A percentile compares a stretch with the other conserved stretches of the same genome.
Evolutionary conservation across 2,329 filamentous ascomycete genomes (phyloP).

Genomic region (Meredithiella fracta): DNA sequence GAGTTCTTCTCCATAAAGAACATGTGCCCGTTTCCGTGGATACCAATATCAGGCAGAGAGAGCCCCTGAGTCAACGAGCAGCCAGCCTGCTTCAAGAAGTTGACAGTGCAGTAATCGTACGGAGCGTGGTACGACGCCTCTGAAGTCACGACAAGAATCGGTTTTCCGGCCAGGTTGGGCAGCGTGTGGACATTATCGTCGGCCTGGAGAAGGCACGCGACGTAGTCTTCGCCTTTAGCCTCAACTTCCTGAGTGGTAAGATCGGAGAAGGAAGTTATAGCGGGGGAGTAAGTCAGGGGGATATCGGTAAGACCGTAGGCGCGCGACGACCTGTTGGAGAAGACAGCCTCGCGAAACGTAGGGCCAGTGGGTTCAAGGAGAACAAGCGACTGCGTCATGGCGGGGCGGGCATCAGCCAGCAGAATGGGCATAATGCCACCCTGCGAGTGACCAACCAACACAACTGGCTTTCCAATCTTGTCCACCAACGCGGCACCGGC

Average conservation of each 20-base stretch:
- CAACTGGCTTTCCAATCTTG: slow-evolving; percentile 25
- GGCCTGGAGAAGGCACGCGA: slow-evolving; percentile 23
- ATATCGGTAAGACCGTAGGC: slow-evolving; percentile 32
- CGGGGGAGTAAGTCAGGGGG: slow-evolving; percentile 32
- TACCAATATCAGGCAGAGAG: slow-evolving; percentile 22
- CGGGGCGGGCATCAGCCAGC: slow-evolving; percentile 26
- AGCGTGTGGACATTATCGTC: slow-evolving; percentile 19
- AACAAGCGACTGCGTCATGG: slow-evolving; percentile 26
- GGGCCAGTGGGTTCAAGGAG: slow-evolving; percentile 31
- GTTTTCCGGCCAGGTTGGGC: slow-evolving; percentile 22
- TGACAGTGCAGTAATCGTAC: slow-evolving; percentile 29
- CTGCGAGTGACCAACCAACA: slow-evolving; percentile 29
- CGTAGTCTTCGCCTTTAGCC: slow-evolving; percentile 16
- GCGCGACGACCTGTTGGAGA: slow-evolving; percentile 21
- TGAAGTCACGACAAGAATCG: slow-evolving; percentile 25
- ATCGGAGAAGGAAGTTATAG: slow-evolving; percentile 22
- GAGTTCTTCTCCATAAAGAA: slow-evolving; percentile 34
- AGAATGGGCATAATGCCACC: slow-evolving; percentile 28
- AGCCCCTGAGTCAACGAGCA: slow-evolving; percentile 17
- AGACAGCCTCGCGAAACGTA: slow-evolving; percentile 28
- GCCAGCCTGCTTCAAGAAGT: slow-evolving; percentile 29
- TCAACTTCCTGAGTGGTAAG: slow-evolving; percentile 20
- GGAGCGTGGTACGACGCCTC: slow-evolving; percentile 29
- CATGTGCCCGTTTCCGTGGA: slow-evolving; percentile 32
- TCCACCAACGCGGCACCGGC: slow-evolving; percentile 29